phyloP scores from a whole-genome alignment of 352 stramenopile species.

The Pythium apleroticum region DNA sequence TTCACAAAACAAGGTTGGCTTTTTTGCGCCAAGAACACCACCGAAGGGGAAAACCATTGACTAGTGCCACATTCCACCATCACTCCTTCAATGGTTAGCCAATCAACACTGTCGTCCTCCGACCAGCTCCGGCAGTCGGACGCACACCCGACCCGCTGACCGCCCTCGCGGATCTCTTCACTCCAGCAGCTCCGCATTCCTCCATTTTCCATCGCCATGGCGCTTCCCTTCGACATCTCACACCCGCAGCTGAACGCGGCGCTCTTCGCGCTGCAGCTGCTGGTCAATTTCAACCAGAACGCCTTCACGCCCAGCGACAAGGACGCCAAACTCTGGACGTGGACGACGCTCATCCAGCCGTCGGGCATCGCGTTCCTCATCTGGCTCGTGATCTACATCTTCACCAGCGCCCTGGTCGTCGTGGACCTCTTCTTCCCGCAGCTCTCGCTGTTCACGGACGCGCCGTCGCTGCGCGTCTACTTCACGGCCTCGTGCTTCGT shows the following conservation, averaged over 20 bases:
- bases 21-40: not conserved
- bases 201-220: not conserved
- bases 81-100: not conserved
- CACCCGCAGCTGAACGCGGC: conserved; percentile 54
- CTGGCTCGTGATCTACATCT: conserved; percentile 70
- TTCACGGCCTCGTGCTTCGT: conserved; percentile 52
- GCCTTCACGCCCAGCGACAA: conserved; percentile 31
- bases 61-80: conserved; percentile 7
- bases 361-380: conserved; percentile 59
- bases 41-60: not conserved
- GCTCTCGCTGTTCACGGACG: conserved; percentile 46
- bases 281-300: conserved; percentile 44
- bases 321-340: conserved; percentile 29
- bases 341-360: conserved; percentile 59
- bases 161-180: conserved; percentile 1
- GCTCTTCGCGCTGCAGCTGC: conserved; percentile 54
- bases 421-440: conserved; percentile 50
- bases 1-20: not conserved
- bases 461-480: conserved; percentile 44
- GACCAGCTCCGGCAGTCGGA: conserved; percentile 1
- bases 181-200: not conserved
- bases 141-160: not conserved
- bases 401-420: conserved; percentile 40
- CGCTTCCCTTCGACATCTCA: conserved; percentile 7
- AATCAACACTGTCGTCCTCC: not conserved